Conservation (phyloP, 1,284 basidiomycete genomes). For the Moesziomyces sp. region DNA sequence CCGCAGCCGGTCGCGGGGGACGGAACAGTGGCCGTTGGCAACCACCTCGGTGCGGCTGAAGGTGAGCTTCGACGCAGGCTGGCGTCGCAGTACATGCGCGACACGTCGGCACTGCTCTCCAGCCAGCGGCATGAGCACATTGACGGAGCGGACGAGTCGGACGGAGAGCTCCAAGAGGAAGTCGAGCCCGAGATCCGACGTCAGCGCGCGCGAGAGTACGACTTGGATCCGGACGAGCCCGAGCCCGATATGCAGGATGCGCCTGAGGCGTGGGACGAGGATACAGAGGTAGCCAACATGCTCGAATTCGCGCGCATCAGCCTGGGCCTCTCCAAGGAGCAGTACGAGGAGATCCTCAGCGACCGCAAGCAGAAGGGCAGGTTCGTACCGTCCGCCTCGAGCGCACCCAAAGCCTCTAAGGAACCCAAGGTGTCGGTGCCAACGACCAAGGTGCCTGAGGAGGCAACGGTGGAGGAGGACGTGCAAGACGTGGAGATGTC, state of each 20-base stretch:
- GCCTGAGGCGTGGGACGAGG: conserved; percentile 20
- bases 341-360: conserved; percentile 46
- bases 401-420: too few relatives aligned
- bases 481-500: conserved; percentile 12
- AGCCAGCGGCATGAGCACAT: conserved; percentile 28
- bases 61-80: conserved; percentile 25
- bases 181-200: conserved; percentile 19
- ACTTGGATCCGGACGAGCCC: conserved; percentile 26
- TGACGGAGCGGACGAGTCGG: conserved; percentile 49
- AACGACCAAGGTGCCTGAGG: too few relatives aligned
- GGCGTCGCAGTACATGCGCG: conserved; percentile 45
- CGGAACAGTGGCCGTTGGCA: conserved; percentile 4
- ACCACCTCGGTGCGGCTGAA: conserved; percentile 22
- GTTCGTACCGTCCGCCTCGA: conserved; percentile 25
- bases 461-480: too few relatives aligned
- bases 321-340: conserved; percentile 46
- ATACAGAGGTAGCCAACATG: conserved; percentile 42
- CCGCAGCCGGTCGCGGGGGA: not conserved
- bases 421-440: not conserved
- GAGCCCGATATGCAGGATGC: conserved; percentile 4
- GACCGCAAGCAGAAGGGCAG: conserved; percentile 32
- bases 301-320: conserved; percentile 52
- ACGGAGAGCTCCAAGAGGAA: conserved; percentile 39
- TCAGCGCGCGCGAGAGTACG: conserved; percentile 25
- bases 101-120: conserved; percentile 26